These are phyloP conservation scores for Fusarium sarcochroum DNA, from an alignment of 2,329 filamentous ascomycete species.

Conservation along the genomic window DNA sequence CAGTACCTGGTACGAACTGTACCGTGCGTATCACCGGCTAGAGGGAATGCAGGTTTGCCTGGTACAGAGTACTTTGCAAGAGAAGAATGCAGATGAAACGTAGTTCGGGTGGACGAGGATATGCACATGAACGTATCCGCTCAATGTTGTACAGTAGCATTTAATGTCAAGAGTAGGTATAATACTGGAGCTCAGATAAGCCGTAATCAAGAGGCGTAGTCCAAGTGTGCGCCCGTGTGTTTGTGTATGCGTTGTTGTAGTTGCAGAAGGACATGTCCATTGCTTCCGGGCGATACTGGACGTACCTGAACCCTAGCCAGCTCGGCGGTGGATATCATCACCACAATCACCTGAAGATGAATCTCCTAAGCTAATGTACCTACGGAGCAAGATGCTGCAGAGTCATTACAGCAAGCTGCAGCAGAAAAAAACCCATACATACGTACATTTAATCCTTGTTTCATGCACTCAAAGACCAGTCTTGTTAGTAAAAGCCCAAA, in stretches of 20 bases:
- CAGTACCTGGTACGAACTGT: constrained; percentile 14
- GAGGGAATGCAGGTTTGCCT: constrained; percentile 2
- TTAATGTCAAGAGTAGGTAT: background rate
- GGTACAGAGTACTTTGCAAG: constrained; percentile 14
- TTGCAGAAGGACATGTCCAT: background rate
- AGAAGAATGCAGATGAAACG: constrained; percentile 45
- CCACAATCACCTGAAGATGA: constrained; percentile 43
- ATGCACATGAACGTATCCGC: constrained; percentile 36
- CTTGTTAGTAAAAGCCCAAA: background rate
- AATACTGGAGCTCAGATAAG: background rate
- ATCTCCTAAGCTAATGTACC: constrained; percentile 20
- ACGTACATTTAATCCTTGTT: background rate
- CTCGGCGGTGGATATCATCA: constrained; percentile 28
- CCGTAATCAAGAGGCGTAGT: constrained; percentile 13
- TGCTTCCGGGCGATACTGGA: background rate
- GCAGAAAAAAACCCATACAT: background rate
- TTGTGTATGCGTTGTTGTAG: constrained; percentile 33
- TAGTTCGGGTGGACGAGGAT: constrained; percentile 15
- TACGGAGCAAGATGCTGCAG: constrained; percentile 12
- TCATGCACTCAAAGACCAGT: background rate
- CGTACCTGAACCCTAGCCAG: constrained; percentile 10
- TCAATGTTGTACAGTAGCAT: constrained; percentile 10
- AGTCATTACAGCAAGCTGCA: constrained; percentile 5
- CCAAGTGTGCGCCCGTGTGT: constrained; percentile 20
- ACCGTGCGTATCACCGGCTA: too few relatives aligned